These are phyloP conservation scores for Hibiscus tridactylites DNA, from an alignment of 345 rosid species.

Conservation along the genomic window DNA sequence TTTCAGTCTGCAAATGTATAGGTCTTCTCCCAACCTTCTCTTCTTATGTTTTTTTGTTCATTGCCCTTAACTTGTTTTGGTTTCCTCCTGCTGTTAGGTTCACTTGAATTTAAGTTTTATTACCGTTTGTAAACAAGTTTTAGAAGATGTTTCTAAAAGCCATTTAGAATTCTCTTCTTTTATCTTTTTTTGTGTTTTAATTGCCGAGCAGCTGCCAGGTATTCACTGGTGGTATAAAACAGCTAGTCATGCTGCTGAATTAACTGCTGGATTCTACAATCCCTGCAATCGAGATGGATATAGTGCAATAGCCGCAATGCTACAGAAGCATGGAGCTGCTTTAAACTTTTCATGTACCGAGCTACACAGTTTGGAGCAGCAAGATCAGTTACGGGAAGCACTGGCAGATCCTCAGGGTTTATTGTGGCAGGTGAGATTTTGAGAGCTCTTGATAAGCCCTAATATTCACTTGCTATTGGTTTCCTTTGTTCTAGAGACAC, in stretches of 20 bases:
- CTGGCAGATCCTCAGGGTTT: conserved; percentile 64
- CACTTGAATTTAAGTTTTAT: not conserved
- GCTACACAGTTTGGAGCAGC: conserved; percentile 44
- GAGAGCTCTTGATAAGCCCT: not conserved
- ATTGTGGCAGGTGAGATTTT: conserved; percentile 71
- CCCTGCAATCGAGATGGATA: conserved; percentile 92
- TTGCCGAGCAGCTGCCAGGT: conserved; percentile 79
- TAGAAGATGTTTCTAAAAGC: not conserved
- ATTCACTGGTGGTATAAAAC: conserved; percentile 98
- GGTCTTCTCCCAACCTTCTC: not conserved
- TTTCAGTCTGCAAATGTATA: not conserved
- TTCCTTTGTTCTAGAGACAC: not conserved
- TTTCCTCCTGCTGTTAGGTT: not conserved
- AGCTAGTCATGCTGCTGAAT: conserved; percentile 89
- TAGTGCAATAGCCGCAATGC: conserved; percentile 53
- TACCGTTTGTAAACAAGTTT: not conserved
- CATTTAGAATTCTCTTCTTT: too few species aligned
- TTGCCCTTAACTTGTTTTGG: not conserved
- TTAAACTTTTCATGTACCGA: conserved; percentile 60
- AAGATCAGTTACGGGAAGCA: conserved; percentile 48
- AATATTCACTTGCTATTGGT: conserved; percentile 11
- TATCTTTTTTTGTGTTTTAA: conserved; percentile 14
- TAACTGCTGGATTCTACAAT: conserved; percentile 91
- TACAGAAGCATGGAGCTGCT: conserved; percentile 67
- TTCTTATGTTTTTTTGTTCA: not conserved